Conservation (phyloP, 805 yeast genomes). For the Naumovozyma castellii region DNA sequence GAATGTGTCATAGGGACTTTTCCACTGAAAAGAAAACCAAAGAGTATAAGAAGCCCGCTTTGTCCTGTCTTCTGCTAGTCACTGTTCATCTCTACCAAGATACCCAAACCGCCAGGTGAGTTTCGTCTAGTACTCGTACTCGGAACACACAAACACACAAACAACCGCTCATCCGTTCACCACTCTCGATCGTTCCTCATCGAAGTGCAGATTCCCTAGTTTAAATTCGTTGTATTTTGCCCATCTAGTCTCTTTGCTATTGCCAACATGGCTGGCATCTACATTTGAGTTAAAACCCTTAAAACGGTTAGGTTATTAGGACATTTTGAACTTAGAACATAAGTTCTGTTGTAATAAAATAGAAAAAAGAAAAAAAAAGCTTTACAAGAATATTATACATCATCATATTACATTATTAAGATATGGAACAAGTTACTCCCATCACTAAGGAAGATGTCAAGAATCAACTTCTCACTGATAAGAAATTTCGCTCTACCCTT, state of each 20-base stretch:
- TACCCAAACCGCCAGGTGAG: not conserved
- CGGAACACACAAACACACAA: not conserved
- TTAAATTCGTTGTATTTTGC: too few species aligned
- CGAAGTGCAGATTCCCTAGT: not conserved
- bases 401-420: not conserved
- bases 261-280: not conserved
- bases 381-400: too few species aligned
- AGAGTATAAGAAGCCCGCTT: too few species aligned
- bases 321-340: too few species aligned
- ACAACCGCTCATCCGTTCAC: not conserved
- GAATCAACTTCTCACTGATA: not conserved
- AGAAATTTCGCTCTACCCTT: not conserved
- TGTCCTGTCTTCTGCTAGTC: too few species aligned
- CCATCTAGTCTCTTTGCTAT: too few species aligned
- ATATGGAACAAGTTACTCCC: not conserved
- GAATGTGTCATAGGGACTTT: too few species aligned
- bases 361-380: not conserved
- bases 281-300: not conserved
- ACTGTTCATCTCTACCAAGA: not conserved
- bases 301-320: not conserved
- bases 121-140: not conserved
- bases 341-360: too few species aligned
- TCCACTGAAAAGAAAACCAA: too few species aligned
- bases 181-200: not conserved
- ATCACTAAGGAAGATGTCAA: not conserved